Conservation (phyloP, 257 asterid species). For the Solanum medicagineum region DNA sequence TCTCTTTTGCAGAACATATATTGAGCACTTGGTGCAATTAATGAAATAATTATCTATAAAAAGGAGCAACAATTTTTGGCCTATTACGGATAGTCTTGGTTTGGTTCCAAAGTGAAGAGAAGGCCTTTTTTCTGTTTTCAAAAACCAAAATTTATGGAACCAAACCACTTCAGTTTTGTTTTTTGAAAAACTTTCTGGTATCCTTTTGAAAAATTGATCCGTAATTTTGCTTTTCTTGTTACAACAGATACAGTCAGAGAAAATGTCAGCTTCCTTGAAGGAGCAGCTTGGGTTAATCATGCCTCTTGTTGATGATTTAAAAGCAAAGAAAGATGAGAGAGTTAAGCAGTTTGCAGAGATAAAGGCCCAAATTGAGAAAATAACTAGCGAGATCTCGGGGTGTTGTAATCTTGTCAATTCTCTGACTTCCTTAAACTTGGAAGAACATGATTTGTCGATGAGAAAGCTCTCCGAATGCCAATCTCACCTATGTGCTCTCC, state of each 20-base stretch:
- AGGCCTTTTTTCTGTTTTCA: background rate
- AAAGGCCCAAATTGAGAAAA: slow-evolving; percentile 77
- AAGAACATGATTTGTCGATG: slow-evolving; percentile 67
- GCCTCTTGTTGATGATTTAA: slow-evolving; percentile 70
- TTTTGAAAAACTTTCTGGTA: background rate
- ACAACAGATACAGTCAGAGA: slow-evolving; percentile 44
- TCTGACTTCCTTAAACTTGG: slow-evolving; percentile 29
- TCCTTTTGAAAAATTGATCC: background rate
- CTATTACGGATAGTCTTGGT: background rate
- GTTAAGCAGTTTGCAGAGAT: slow-evolving; percentile 67
- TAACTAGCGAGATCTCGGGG: slow-evolving; percentile 65
- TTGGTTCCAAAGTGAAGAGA: background rate
- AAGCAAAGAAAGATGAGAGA: slow-evolving; percentile 61
- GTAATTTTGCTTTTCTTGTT: slow-evolving; percentile 2
- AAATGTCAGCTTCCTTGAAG: slow-evolving; percentile 48
- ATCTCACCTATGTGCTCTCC: slow-evolving; percentile 57
- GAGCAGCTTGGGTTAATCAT: slow-evolving; percentile 61
- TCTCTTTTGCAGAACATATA: background rate
- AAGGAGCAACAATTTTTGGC: background rate
- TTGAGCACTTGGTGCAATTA: background rate
- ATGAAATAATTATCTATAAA: background rate
- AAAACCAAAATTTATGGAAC: background rate
- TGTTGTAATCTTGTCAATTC: slow-evolving; percentile 30
- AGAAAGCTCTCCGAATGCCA: slow-evolving; percentile 79
- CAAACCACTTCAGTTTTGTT: background rate